phyloP scores from a whole-genome alignment of 108 stramenopile genomes.

The Pseudonitzschia delicatissima region DNA sequence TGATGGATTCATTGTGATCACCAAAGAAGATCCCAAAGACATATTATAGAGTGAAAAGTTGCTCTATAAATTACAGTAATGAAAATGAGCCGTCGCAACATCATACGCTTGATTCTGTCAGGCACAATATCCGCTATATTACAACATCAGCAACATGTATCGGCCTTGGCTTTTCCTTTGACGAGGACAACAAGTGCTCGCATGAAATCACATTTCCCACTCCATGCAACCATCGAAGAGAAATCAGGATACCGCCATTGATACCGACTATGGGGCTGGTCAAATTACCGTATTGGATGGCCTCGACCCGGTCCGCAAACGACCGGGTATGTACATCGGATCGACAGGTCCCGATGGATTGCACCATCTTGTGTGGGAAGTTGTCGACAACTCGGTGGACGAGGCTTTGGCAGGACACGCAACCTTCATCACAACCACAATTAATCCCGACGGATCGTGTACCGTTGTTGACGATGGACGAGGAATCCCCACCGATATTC shows the following conservation, averaged over 20 bases:
- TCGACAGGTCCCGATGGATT: slow-evolving; percentile 90
- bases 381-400: slow-evolving; percentile 94
- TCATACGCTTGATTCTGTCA: neutral
- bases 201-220: neutral
- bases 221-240: neutral
- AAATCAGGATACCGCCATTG: neutral
- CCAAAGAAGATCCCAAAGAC: too few relatives aligned
- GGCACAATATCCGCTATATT: neutral
- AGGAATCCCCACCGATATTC: slow-evolving; percentile 92
- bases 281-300: slow-evolving; percentile 96
- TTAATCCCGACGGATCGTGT: slow-evolving; percentile 71
- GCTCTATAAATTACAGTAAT: too few relatives aligned
- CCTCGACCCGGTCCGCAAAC: slow-evolving; percentile 92
- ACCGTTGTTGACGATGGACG: slow-evolving; percentile 89
- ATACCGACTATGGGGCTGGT: slow-evolving; percentile 70
- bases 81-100: too few relatives aligned
- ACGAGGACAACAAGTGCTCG: neutral
- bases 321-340: slow-evolving; percentile 97
- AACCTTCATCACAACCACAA: slow-evolving; percentile 59
- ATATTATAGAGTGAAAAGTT: too few relatives aligned
- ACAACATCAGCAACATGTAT: neutral
- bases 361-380: slow-evolving; percentile 95
- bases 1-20: too few relatives aligned
- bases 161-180: neutral
- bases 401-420: slow-evolving; percentile 94